phyloP scores from a whole-genome alignment of 2,329 filamentous ascomycete genomes.

The Trichoderma gracile region DNA sequence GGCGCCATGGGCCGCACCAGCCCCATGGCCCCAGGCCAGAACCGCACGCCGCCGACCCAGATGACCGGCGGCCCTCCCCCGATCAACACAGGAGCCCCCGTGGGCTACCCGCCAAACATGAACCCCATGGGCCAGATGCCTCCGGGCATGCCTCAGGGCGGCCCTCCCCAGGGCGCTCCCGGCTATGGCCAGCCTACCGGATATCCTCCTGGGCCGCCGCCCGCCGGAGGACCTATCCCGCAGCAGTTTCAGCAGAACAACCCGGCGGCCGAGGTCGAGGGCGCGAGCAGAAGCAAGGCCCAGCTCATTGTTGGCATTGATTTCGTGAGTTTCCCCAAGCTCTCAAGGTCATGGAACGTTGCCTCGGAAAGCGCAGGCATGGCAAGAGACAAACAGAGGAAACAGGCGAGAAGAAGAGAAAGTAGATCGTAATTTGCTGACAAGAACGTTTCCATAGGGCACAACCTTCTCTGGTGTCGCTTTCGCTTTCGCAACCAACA shows the following conservation, averaged over 20 bases:
- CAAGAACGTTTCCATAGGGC: constrained; percentile 56
- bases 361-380: not conserved
- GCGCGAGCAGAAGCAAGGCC: constrained; percentile 85
- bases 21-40: constrained; percentile 50
- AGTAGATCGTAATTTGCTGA: not conserved
- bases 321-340: constrained; percentile 65
- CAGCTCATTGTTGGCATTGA: constrained; percentile 99
- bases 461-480: constrained; percentile 98
- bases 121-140: constrained; percentile 46
- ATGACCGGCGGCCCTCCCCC: constrained; percentile 66
- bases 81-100: constrained; percentile 64
- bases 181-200: constrained; percentile 43
- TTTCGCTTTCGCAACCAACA: constrained; percentile 95
- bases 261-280: constrained; percentile 75
- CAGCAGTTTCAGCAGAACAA: constrained; percentile 48
- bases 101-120: constrained; percentile 62
- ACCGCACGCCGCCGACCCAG: constrained; percentile 59
- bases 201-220: constrained; percentile 49
- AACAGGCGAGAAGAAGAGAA: not conserved
- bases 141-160: constrained; percentile 37
- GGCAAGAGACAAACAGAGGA: not conserved
- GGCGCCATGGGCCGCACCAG: constrained; percentile 54
- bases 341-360: not conserved
- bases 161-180: constrained; percentile 37
- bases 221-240: constrained; percentile 41